These are phyloP conservation scores for Potentilla sterilis DNA, from an alignment of 306 rosid genomes.

Conservation along the genomic window DNA sequence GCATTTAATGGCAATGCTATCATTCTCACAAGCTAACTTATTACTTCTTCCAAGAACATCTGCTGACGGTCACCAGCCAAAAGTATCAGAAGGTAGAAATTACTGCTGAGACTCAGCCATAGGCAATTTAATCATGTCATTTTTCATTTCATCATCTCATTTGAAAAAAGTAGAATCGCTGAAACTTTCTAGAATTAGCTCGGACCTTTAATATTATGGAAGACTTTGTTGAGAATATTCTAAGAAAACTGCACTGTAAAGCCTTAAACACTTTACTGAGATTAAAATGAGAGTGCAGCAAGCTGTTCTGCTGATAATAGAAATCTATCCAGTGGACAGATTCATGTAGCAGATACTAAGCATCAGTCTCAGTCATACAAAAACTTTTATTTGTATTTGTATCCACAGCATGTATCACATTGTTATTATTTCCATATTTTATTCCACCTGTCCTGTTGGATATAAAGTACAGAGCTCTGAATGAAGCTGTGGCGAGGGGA, in stretches of 20 bases:
- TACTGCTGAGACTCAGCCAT: conserved; percentile 18
- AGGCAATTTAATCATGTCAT: background rate
- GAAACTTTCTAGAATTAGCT: conserved; percentile 2
- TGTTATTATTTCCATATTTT: background rate
- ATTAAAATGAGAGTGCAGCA: background rate
- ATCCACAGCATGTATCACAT: background rate
- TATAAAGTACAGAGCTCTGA: conserved; percentile 1
- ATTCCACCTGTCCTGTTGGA: background rate
- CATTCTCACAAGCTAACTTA: conserved; percentile 79
- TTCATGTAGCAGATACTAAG: background rate
- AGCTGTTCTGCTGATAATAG: background rate
- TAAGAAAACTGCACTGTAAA: background rate
- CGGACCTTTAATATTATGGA: background rate
- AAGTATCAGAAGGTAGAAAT: conserved; percentile 77
- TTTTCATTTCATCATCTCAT: background rate
- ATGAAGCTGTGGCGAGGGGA: background rate
- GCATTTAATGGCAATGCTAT: conserved; percentile 90
- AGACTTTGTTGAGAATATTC: background rate
- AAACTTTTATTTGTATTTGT: background rate
- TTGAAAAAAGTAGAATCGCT: background rate
- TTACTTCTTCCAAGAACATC: conserved; percentile 96
- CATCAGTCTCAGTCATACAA: background rate
- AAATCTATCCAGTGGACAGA: background rate
- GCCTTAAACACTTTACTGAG: conserved; percentile 7
- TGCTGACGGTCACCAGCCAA: conserved; percentile 76